phyloP scores from a whole-genome alignment of 768 basidiomycete species.

The Fistulinella prunicolor region DNA sequence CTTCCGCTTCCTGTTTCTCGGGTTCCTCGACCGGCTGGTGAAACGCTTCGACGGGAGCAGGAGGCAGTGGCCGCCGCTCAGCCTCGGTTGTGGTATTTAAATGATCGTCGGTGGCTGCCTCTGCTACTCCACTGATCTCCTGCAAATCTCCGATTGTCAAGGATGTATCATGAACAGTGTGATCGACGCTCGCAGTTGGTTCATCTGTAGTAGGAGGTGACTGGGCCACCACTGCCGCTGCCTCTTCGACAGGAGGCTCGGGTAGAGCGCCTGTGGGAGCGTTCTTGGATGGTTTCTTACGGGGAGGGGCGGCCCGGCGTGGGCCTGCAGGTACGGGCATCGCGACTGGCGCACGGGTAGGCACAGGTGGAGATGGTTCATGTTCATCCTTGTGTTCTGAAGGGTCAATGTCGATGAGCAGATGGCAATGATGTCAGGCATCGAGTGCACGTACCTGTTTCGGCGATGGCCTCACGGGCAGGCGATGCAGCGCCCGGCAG shows the following conservation, averaged over 20 bases:
- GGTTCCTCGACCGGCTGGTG: conserved; percentile 8
- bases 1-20: conserved; percentile 14
- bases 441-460: conserved; percentile 16
- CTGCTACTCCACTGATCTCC: conserved; percentile 9
- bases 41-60: conserved; percentile 2
- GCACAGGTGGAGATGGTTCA: conserved; percentile 30
- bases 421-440: background rate
- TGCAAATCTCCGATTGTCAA: conserved; percentile 10
- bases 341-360: conserved; percentile 42
- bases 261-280: conserved; percentile 34
- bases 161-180: background rate
- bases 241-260: conserved; percentile 25
- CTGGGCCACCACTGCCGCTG: background rate
- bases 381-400: conserved; percentile 22
- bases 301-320: conserved; percentile 70
- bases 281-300: conserved; percentile 59
- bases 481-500: background rate
- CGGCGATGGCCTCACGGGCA: conserved; percentile 3
- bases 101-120: background rate
- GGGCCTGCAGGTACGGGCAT: conserved; percentile 79
- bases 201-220: conserved; percentile 6
- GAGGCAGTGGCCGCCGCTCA: background rate
- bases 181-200: conserved; percentile 6
- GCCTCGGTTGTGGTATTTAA: background rate
- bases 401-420: conserved; percentile 4